A percentile compares a stretch with the other conserved stretches of the same genome.
Evolutionary conservation across 371 early-diverging fungal genomes (phyloP).

Genomic region (Mortierella sp.): DNA sequence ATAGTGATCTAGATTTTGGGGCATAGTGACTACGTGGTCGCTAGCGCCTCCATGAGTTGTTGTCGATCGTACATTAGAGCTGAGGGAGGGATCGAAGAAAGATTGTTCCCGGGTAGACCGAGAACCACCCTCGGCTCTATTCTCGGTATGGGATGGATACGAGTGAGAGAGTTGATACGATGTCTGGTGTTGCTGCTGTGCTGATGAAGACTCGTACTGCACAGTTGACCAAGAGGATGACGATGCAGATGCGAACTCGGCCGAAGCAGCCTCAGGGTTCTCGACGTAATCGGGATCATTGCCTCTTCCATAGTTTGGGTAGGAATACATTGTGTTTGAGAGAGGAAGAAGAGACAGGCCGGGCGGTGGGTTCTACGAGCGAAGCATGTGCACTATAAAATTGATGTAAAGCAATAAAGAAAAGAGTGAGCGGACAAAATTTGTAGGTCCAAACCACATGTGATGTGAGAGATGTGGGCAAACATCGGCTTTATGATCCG

Average conservation of each 20-base stretch:
- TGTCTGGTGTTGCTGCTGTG: constrained; percentile 4
- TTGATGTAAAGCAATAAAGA: too few species aligned
- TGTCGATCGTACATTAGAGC: neutral
- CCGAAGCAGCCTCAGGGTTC: neutral
- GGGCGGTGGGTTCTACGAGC: too few species aligned
- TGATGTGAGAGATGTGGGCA: too few species aligned
- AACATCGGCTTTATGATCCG: too few species aligned
- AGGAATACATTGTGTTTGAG: neutral
- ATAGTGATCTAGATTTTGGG: neutral
- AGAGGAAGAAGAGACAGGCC: too few species aligned
- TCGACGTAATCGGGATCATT: too few species aligned
- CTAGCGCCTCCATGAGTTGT: too few species aligned
- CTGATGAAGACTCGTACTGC: neutral
- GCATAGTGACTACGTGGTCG: neutral
- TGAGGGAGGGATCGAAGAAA: neutral
- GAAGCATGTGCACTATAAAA: too few species aligned
- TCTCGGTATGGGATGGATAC: neutral
- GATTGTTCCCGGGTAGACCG: neutral
- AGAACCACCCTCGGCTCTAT: neutral
- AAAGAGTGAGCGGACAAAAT: too few species aligned
- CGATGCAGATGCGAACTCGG: neutral
- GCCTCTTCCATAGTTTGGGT: neutral
- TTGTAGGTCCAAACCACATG: too few species aligned
- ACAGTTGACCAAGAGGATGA: neutral
- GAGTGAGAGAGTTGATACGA: neutral